Evolutionary conservation across 495 filamentous ascomycete genomes (phyloP).

Genomic region (Zalerion maritima): DNA sequence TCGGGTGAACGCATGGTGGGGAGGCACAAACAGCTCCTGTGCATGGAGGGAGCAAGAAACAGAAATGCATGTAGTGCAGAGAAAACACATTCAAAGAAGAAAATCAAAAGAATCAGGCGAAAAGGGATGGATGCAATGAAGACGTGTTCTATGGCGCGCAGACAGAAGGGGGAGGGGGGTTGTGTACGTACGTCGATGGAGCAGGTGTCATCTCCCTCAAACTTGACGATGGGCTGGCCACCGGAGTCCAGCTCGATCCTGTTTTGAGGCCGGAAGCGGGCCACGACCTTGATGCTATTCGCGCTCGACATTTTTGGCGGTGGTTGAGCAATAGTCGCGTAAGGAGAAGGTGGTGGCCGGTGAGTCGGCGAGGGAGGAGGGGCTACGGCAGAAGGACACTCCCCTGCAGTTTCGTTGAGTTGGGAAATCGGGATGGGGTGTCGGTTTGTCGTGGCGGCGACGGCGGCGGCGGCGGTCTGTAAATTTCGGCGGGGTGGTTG

Average conservation of each 20-base stretch:
- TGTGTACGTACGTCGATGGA: conserved; percentile 53
- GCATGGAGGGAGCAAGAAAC: neutral
- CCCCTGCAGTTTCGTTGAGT: no score
- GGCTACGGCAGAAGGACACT: neutral
- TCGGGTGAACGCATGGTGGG: no score
- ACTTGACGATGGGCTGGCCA: conserved; percentile 79
- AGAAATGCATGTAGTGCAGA: neutral
- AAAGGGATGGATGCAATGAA: conserved; percentile 4
- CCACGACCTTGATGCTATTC: conserved; percentile 69
- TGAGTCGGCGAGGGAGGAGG: neutral
- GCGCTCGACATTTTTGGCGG: conserved; percentile 27
- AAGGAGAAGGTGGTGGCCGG: conserved; percentile 9
- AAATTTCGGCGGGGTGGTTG: no score
- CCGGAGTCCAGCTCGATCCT: conserved; percentile 78
- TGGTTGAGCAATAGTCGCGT: conserved; percentile 21
- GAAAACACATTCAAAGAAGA: neutral
- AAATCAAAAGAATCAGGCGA: neutral
- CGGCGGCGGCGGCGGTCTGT: no score
- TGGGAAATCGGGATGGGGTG: no score
- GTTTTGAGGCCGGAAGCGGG: conserved; percentile 94
- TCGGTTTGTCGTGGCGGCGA: no score
- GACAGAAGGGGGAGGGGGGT: conserved; percentile 5
- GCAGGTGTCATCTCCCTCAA: conserved; percentile 84
- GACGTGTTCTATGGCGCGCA: no score
- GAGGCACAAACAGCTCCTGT: conserved; percentile 1